A percentile compares a stretch with the other conserved stretches of the same genome.
These are phyloP conservation scores for Cyclotella kingstonii DNA, from an alignment of 108 stramenopile species.

Conservation along the genomic window DNA sequence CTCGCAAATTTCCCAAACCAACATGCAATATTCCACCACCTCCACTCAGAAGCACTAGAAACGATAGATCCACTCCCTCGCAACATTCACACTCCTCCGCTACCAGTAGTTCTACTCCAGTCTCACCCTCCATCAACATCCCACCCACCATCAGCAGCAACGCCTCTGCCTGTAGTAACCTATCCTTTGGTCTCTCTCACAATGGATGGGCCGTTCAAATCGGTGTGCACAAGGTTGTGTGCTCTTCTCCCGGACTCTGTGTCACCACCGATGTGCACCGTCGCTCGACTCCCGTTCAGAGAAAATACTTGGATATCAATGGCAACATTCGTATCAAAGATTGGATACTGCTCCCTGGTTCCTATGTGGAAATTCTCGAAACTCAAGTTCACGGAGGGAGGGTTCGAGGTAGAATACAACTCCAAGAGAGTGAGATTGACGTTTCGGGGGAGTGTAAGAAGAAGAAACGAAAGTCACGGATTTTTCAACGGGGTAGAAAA, in stretches of 20 bases:
- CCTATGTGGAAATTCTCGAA: slow-evolving; percentile 28
- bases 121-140: background rate
- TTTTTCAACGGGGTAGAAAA: slow-evolving; percentile 5
- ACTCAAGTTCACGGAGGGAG: slow-evolving; percentile 30
- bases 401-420: slow-evolving; percentile 20
- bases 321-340: slow-evolving; percentile 1
- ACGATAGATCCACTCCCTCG: no score
- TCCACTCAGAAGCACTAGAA: background rate
- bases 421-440: slow-evolving; percentile 9
- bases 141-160: slow-evolving; percentile 2
- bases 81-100: background rate
- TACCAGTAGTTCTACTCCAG: background rate
- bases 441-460: background rate
- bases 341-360: slow-evolving; percentile 14
- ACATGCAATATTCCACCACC: background rate
- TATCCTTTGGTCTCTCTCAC: background rate
- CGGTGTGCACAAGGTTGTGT: slow-evolving; percentile 31
- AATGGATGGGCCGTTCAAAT: slow-evolving; percentile 35
- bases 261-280: slow-evolving; percentile 27
- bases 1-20: background rate
- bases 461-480: slow-evolving; percentile 1
- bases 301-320: slow-evolving; percentile 8
- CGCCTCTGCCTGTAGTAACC: slow-evolving; percentile 2
- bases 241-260: slow-evolving; percentile 15
- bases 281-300: slow-evolving; percentile 9